A percentile compares a stretch with the other conserved stretches of the same genome.
Conservation (phyloP, 805 yeast species). For the Teunomyces lycoperdinae region DNA sequence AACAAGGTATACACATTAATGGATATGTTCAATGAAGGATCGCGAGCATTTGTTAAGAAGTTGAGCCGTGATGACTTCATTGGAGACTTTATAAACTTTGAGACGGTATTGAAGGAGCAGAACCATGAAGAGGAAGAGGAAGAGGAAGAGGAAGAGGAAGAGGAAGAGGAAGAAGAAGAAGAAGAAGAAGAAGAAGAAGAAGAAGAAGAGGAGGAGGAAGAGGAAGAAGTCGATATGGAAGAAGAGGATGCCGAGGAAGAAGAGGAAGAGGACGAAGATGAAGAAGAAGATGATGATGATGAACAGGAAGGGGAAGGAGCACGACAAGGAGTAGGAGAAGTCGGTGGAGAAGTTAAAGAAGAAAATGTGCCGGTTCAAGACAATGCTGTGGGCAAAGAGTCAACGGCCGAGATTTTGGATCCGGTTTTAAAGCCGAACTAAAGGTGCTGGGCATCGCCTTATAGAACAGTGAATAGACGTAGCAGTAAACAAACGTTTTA, state of each 20-base stretch:
- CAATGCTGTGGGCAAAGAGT: conserved; percentile 2
- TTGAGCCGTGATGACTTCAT: conserved; percentile 25
- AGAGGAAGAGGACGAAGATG: conserved; percentile 4
- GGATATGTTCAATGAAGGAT: conserved; percentile 15
- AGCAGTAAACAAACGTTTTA: background rate
- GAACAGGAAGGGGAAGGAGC: conserved; percentile 12
- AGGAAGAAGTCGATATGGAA: conserved; percentile 7
- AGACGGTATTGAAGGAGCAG: conserved; percentile 13
- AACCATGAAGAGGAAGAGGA: conserved; percentile 10
- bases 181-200: conserved; percentile 4
- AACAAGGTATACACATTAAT: conserved; percentile 17
- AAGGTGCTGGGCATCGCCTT: conserved; percentile 1
- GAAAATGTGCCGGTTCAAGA: background rate
- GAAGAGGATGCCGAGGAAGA: background rate
- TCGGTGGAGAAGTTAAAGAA: conserved; percentile 2
- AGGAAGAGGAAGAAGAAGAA: conserved; percentile 11
- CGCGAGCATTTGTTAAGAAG: conserved; percentile 16
- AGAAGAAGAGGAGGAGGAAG: conserved; percentile 12
- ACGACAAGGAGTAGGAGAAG: background rate
- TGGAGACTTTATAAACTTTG: conserved; percentile 28
- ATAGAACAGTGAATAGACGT: conserved; percentile 3
- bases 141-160: conserved; percentile 11
- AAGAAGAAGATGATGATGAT: conserved; percentile 3
- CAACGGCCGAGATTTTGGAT: conserved; percentile 18
- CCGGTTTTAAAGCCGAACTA: conserved; percentile 19